Base-by-base conservation (phyloP, 2,329 filamentous ascomycete genomes). In the Torrubiellomyces zombiae region DNA sequence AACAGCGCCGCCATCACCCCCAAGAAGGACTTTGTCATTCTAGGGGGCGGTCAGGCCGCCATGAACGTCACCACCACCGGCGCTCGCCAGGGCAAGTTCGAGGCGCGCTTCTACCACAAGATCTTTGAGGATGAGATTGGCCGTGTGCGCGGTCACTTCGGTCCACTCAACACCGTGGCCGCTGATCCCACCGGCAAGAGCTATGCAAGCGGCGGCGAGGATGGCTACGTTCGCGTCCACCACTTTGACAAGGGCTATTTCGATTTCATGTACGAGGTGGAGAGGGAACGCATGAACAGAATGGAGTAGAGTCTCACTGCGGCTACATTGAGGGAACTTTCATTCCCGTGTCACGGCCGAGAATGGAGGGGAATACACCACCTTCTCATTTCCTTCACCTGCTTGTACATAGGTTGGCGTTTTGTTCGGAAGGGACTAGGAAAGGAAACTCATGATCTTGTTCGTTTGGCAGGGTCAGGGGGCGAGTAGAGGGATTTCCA, bases 61-160 rank as follows among this genome's bases (percentile, higher is more conserved):
- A 94, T 94, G 82, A 86, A 95, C 49, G 89, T 98, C 56, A 98
- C 89, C 30, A 91, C 81, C 27, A 95, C 89, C 25, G 77, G 77
- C 17, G 75, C 83, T 24, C 73, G 89, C 38, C 89, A 98, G 65
- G 89, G 89, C 59, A 95, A 95, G 61, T 98, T 98, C 63, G 89
- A 98, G 58, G 89, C 89, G 21, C 75, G 89, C 38, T 98, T 98
- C 68, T 98, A 94, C 67, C 89, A 98, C 75, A 95, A 92, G 69
- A 77, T 98, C 52, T 95, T 98, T 52, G 83, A 93, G 58, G 86
- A 98, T 56, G 89, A 98, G 63, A 86, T 95, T 45, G 89, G 89
- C 40, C 77, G 89, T 63, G 89, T 98, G 37, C 72, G 83, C 49
- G 89, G 89, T 35, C 89, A 98, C 56, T 98, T 98, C 57, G 89